Base-by-base conservation (phyloP, 306 rosid species). In the Prinsepia uniflora region DNA sequence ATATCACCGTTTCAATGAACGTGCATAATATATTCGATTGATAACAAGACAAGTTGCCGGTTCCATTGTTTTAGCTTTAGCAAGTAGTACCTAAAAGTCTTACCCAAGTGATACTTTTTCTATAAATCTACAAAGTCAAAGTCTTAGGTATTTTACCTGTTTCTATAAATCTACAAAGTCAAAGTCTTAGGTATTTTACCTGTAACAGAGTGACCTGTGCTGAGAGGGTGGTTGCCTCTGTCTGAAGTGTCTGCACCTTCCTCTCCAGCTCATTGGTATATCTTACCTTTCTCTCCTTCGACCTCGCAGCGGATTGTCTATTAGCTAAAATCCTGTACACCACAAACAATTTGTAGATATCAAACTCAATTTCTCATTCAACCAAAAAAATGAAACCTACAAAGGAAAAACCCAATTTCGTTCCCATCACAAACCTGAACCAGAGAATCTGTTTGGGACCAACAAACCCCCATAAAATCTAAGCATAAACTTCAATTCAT, bases 171-270 rank as follows among this genome's bases (percentile, higher is more conserved):
- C 20, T 64, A 66, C 22, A 72, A 69, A 43, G 71, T 50, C 72
- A 70, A 75, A 58, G 78, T 59, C 68, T 34, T 71, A 10, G 6
- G 15, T 7, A 61, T 8, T 82, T 90, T 81, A 94, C 99, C 96
- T 94, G 99, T 66, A 94, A 82, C 78, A 86, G 68, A 2, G 99
- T 94, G 76, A 90, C 88, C 78, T 94, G 99, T 1, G 99, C 96
- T 39, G 96, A 89, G 40, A 94, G 97, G 55, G 91, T 90, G 71
- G 97, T 94, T 54, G 99, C 99, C 83, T 94, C 99, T 3, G 89
- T 81, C 83, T 94, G 97, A 86, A 94, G 97, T 5, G 89, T 90
- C 79, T 94, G 99, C 59, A 94, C 96, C 82, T 89, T 94, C 92
- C 87, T 91, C 85, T 94, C 99, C 82, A 94, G 76, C 80, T 94